These are phyloP conservation scores for Pelargonium cotyledonis DNA, from an alignment of 441 rosid genomes.

Conservation along the genomic window DNA sequence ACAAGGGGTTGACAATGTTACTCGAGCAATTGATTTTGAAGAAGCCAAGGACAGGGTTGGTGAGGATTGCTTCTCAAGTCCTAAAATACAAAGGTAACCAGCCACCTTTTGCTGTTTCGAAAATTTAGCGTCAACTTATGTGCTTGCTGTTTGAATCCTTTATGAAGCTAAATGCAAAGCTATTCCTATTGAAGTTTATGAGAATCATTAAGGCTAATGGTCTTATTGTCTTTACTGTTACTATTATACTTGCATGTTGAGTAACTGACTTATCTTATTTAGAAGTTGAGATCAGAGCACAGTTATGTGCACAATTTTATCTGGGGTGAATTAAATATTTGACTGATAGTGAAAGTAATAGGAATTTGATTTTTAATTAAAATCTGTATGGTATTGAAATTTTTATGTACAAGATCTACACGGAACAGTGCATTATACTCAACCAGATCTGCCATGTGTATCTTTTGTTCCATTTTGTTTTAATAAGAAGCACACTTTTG, in stretches of 20 bases:
- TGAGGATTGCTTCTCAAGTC: slow-evolving; percentile 8
- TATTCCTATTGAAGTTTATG: not conserved
- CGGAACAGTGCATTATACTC: not conserved
- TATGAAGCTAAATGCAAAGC: not conserved
- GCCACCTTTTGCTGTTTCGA: not conserved
- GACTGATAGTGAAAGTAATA: not conserved
- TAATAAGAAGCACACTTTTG: no score
- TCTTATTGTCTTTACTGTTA: not conserved
- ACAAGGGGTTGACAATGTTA: not conserved
- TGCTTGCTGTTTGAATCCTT: not conserved
- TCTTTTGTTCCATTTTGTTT: no score
- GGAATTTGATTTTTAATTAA: not conserved
- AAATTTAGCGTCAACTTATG: not conserved
- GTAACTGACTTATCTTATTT: not conserved
- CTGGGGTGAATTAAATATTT: not conserved
- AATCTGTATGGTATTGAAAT: not conserved
- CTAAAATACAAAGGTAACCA: slow-evolving; percentile 15
- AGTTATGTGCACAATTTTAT: not conserved
- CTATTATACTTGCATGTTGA: not conserved
- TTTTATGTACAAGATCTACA: not conserved
- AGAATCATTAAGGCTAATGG: not conserved
- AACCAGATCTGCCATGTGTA: not conserved
- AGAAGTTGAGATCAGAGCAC: not conserved
- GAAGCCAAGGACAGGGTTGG: slow-evolving; percentile 1
- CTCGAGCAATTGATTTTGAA: slow-evolving; percentile 6